A percentile compares a stretch with the other conserved stretches of the same genome.
Evolutionary conservation across 1,139 yeast species (phyloP).

Genomic region (Candida mesenterica): DNA sequence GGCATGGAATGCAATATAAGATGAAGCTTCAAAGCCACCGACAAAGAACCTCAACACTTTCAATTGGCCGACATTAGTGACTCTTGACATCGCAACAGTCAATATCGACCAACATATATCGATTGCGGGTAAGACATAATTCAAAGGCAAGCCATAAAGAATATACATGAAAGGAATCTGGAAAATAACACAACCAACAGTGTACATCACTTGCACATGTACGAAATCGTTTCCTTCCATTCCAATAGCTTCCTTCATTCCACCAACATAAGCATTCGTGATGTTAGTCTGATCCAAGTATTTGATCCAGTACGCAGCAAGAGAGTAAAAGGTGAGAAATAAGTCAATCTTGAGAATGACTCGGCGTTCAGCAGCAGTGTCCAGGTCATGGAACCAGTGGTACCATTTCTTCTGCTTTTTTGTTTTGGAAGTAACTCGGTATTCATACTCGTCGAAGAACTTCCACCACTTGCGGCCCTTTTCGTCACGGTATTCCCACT

Average conservation of each 20-base stretch:
- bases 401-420: conserved; percentile 52
- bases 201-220: conserved; percentile 57
- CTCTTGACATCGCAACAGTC: conserved; percentile 54
- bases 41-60: conserved; percentile 59
- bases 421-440: conserved; percentile 39
- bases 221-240: conserved; percentile 67
- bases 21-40: conserved; percentile 62
- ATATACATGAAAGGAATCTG: conserved; percentile 51
- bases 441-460: conserved; percentile 62
- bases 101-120: conserved; percentile 68
- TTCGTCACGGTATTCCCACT: conserved; percentile 57
- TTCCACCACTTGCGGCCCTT: conserved; percentile 62
- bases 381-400: conserved; percentile 61
- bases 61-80: conserved; percentile 45
- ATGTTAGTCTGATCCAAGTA: conserved; percentile 61
- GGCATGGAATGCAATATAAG: conserved; percentile 59
- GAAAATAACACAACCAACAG: conserved; percentile 57
- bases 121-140: conserved; percentile 53
- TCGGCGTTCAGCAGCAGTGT: conserved; percentile 53
- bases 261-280: conserved; percentile 69
- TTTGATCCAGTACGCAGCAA: conserved; percentile 70
- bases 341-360: conserved; percentile 63
- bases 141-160: conserved; percentile 49
- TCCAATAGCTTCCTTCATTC: conserved; percentile 55
- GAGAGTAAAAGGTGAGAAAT: conserved; percentile 55